Evolutionary conservation across 371 early-diverging fungal genomes (phyloP).

Genomic region (Chytridium lagenaria): DNA sequence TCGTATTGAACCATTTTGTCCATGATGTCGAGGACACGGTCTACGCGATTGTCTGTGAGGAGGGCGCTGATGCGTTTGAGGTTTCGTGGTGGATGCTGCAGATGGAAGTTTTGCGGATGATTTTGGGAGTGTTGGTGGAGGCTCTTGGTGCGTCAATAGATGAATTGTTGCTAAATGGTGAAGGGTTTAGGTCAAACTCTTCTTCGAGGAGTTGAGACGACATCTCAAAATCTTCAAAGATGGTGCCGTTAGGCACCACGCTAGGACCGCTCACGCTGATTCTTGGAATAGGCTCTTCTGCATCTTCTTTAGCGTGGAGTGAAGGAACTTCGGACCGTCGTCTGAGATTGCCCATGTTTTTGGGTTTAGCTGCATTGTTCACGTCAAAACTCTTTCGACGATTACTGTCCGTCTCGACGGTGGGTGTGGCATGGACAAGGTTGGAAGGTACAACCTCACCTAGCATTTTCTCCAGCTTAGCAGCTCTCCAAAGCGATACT

Average conservation of each 20-base stretch:
- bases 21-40: slow-evolving; percentile 15
- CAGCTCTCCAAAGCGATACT: slow-evolving; percentile 25
- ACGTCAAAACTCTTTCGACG: slow-evolving; percentile 7
- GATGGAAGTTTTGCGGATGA: neutral
- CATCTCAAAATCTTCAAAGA: too few species aligned
- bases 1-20: slow-evolving; percentile 15
- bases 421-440: neutral
- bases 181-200: too few species aligned
- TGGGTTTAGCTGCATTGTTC: neutral
- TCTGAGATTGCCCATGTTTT: neutral
- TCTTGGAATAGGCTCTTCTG: too few species aligned
- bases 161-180: neutral
- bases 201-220: too few species aligned
- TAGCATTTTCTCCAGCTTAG: slow-evolving; percentile 42
- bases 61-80: slow-evolving; percentile 1
- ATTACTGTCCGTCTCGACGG: neutral
- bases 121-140: neutral
- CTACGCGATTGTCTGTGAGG: neutral
- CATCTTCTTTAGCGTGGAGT: neutral
- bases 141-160: neutral
- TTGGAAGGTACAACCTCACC: slow-evolving; percentile 39
- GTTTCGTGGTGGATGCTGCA: neutral
- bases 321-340: neutral
- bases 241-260: too few species aligned
- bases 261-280: too few species aligned